Percentiles rank a stretch among this genome's conserved stretches.
Conservation (phyloP, 2,329 filamentous ascomycete genomes). For the Helotiales sp. region DNA sequence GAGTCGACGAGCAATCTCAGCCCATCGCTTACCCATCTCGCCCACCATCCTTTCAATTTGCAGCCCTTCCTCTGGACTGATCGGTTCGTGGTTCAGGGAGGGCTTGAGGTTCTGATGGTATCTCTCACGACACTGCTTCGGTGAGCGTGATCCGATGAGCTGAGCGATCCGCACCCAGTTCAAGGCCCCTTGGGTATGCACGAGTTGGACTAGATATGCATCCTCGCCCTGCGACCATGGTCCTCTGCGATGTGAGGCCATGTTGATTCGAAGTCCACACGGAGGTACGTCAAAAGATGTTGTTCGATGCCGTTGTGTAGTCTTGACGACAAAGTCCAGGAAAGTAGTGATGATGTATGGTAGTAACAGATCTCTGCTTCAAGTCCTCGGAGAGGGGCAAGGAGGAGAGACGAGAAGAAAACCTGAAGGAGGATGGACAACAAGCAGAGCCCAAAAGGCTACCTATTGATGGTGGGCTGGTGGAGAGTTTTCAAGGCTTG, state of each 20-base stretch:
- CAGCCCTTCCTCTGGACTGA: conserved; percentile 67
- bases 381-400: conserved; percentile 1
- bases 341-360: conserved; percentile 9
- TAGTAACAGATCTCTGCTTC: conserved; percentile 3
- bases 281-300: background rate
- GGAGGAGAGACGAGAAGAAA: background rate
- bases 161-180: conserved; percentile 91
- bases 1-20: conserved; percentile 82
- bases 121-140: conserved; percentile 93
- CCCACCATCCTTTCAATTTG: conserved; percentile 76
- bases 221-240: conserved; percentile 85
- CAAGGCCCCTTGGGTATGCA: conserved; percentile 69
- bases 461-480: conserved; percentile 1
- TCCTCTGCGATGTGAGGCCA: conserved; percentile 63
- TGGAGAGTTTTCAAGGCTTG: background rate
- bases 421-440: background rate
- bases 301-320: too few species aligned
- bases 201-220: conserved; percentile 66
- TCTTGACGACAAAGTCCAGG: background rate
- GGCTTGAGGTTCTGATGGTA: conserved; percentile 93
- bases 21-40: conserved; percentile 85
- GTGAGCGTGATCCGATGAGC: conserved; percentile 73
- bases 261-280: conserved; percentile 9
- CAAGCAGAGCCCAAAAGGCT: background rate
- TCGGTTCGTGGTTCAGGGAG: conserved; percentile 70